Conservation (phyloP, 768 basidiomycete genomes). For the Rickenella mellea region DNA sequence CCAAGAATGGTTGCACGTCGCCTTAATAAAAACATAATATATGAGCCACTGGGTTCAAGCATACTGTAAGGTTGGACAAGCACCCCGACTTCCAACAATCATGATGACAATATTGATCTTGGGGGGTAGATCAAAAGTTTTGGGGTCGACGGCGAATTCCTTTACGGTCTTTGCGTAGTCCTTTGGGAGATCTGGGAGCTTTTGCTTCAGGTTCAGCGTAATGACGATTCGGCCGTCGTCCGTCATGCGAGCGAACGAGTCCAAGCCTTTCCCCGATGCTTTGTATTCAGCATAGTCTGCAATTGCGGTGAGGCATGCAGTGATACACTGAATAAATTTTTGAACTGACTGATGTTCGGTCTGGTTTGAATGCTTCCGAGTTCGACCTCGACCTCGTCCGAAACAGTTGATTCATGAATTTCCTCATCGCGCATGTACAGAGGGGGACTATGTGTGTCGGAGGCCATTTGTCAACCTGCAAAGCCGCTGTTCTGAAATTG, state of each 20-base stretch:
- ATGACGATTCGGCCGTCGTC: constrained; percentile 39
- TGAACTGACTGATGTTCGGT: too few relatives aligned
- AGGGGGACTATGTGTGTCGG: too few relatives aligned
- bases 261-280: constrained; percentile 30
- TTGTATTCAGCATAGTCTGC: constrained; percentile 27
- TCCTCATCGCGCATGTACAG: too few relatives aligned
- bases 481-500: too few relatives aligned
- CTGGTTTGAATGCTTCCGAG: too few relatives aligned
- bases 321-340: too few relatives aligned
- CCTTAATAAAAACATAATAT: too few relatives aligned
- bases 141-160: constrained; percentile 39
- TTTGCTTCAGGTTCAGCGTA: constrained; percentile 36
- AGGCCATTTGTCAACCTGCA: too few relatives aligned
- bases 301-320: too few relatives aligned
- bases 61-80: constrained; percentile 6
- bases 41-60: too few relatives aligned
- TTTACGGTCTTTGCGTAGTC: constrained; percentile 35
- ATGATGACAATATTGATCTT: constrained; percentile 51
- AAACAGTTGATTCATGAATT: too few relatives aligned
- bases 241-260: constrained; percentile 30
- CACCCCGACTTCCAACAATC: constrained; percentile 59
- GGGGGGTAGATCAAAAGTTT: constrained; percentile 27
- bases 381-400: too few relatives aligned
- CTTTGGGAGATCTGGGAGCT: constrained; percentile 39
- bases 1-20: constrained; percentile 60